Evolutionary conservation across 306 rosid species (phyloP).

Genomic region (Glycine soja): DNA sequence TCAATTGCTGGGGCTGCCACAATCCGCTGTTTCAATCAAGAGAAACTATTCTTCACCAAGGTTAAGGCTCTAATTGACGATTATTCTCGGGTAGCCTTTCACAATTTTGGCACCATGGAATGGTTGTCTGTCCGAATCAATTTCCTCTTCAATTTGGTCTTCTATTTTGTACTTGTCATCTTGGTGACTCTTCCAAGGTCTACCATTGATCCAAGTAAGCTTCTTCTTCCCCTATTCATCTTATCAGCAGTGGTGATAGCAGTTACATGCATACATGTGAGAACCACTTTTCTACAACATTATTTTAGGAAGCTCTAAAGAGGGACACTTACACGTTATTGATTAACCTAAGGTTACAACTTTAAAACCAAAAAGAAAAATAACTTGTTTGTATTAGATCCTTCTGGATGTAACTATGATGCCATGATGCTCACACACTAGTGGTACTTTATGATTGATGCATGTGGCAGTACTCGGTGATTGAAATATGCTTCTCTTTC

Average conservation of each 20-base stretch:
- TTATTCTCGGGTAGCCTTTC: constrained; percentile 76
- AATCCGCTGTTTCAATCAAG: constrained; percentile 79
- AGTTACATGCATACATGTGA: constrained; percentile 23
- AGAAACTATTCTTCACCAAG: constrained; percentile 60
- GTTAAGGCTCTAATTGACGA: constrained; percentile 63
- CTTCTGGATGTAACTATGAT: not conserved
- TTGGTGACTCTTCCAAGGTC: constrained; percentile 75
- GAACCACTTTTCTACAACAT: not conserved
- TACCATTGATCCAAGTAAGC: constrained; percentile 79
- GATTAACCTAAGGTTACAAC: not conserved
- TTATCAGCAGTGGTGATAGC: not conserved
- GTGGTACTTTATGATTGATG: not conserved
- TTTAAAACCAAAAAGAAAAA: not conserved
- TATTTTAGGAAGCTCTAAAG: not conserved
- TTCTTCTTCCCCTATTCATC: constrained; percentile 26
- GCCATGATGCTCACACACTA: not conserved
- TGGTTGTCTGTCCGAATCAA: constrained; percentile 83
- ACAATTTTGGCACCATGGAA: constrained; percentile 84
- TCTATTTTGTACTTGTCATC: constrained; percentile 68
- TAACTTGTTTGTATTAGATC: not conserved
- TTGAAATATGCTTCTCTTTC: not conserved
- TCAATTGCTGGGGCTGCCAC: constrained; percentile 69
- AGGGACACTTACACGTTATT: not conserved
- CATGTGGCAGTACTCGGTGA: not conserved
- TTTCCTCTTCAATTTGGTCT: constrained; percentile 77